Conservation (phyloP, 257 asterid genomes). For the Nicotiana benthamiana region DNA sequence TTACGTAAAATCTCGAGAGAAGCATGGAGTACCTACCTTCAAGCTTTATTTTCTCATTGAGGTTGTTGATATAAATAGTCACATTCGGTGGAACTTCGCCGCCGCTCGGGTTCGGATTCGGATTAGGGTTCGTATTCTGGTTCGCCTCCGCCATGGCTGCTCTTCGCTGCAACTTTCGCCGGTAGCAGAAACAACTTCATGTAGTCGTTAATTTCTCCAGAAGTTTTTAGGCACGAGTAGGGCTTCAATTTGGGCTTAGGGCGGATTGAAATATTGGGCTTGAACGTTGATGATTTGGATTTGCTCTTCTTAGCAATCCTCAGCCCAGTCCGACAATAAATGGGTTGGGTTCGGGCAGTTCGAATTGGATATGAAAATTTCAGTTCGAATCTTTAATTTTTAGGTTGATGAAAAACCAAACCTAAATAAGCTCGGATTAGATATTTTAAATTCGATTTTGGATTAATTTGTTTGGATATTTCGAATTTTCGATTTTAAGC, state of each 20-base stretch:
- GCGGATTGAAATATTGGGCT: not conserved
- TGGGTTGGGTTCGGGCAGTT: too few species aligned
- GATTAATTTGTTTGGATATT: too few species aligned
- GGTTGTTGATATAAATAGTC: constrained; percentile 89
- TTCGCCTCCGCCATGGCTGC: constrained; percentile 68
- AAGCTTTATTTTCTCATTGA: constrained; percentile 93
- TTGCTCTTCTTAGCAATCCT: too few species aligned
- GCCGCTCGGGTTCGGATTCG: constrained; percentile 6
- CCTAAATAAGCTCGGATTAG: too few species aligned
- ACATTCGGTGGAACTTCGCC: constrained; percentile 52
- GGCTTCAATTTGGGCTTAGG: constrained; percentile 4
- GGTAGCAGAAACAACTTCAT: not conserved
- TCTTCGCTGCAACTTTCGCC: constrained; percentile 2
- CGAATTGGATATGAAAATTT: too few species aligned
- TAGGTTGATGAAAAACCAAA: too few species aligned
- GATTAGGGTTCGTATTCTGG: constrained; percentile 12
- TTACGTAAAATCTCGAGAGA: not conserved
- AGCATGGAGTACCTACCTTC: constrained; percentile 45
- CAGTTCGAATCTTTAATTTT: too few species aligned
- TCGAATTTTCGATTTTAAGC: too few species aligned
- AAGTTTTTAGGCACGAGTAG: not conserved
- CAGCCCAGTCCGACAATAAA: too few species aligned
- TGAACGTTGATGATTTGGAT: not conserved
- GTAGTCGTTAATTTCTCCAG: not conserved
- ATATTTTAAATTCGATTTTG: too few species aligned